Conservation (phyloP, 352 stramenopile species). For the Hyaloperonospora brassicae region DNA sequence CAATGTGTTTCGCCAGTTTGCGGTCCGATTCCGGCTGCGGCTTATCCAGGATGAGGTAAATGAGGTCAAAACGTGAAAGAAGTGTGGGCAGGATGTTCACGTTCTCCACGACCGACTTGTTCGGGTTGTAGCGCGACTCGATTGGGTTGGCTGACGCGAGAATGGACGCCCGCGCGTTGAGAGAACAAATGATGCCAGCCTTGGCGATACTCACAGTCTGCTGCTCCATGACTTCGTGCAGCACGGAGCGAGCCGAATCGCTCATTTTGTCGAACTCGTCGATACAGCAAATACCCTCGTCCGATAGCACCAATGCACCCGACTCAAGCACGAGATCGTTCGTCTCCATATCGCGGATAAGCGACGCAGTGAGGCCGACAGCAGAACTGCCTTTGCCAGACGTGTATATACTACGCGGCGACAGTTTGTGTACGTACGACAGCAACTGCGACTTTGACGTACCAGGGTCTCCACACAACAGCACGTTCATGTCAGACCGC, state of each 20-base stretch:
- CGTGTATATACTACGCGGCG: constrained; percentile 97
- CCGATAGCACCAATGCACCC: constrained; percentile 93
- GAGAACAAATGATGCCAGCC: constrained; percentile 96
- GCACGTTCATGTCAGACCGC: constrained; percentile 97
- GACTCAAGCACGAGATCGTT: constrained; percentile 96
- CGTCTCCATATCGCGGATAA: constrained; percentile 95
- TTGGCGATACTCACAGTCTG: constrained; percentile 98
- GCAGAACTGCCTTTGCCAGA: constrained; percentile 96
- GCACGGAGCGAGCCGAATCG: constrained; percentile 93
- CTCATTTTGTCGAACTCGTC: constrained; percentile 99
- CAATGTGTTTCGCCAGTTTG: constrained; percentile 94
- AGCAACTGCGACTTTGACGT: constrained; percentile 98
- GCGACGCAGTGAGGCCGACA: constrained; percentile 96
- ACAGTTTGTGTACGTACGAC: constrained; percentile 95
- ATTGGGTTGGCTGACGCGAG: constrained; percentile 97
- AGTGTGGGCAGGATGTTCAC: constrained; percentile 97
- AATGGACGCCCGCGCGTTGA: constrained; percentile 98
- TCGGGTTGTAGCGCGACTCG: constrained; percentile 97
- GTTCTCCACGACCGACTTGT: constrained; percentile 97
- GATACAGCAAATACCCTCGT: constrained; percentile 98
- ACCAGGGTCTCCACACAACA: constrained; percentile 96
- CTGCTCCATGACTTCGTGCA: constrained; percentile 99
- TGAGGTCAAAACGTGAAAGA: constrained; percentile 98
- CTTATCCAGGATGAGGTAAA: constrained; percentile 99
- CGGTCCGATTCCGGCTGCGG: constrained; percentile 91